A percentile compares a stretch with the other conserved stretches of the same genome.
These are phyloP conservation scores for Jacaranda mimosifolia DNA, from an alignment of 257 asterid species.

Conservation along the genomic window DNA sequence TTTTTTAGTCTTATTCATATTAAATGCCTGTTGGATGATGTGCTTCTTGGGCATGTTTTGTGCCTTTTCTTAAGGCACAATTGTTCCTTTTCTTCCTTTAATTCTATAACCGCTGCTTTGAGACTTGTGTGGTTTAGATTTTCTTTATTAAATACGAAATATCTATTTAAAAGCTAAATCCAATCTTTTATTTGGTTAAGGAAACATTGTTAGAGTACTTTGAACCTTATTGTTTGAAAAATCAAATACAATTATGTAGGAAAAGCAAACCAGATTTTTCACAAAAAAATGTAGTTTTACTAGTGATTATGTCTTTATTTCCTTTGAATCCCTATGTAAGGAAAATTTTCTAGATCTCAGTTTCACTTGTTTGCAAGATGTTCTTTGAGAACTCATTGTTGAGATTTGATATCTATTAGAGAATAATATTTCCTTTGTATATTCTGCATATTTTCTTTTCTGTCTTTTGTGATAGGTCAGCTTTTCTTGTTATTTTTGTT, in stretches of 20 bases:
- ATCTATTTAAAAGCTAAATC: neutral
- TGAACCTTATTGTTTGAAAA: conserved; percentile 11
- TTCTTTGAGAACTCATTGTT: neutral
- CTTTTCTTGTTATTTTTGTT: no score
- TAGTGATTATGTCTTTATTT: neutral
- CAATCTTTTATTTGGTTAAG: neutral
- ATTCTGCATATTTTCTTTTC: no score
- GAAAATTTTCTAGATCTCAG: neutral
- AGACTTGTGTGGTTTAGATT: neutral
- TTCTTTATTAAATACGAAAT: neutral
- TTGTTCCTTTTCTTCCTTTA: no score
- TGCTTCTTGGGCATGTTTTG: no score
- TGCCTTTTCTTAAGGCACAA: no score
- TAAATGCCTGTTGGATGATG: no score
- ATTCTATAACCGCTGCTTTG: neutral
- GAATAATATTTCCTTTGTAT: no score
- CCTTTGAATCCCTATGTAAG: neutral
- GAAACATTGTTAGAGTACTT: neutral
- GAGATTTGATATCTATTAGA: neutral
- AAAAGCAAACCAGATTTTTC: neutral
- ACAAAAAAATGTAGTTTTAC: neutral
- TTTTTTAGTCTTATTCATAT: no score
- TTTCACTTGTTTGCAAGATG: conserved; percentile 6
- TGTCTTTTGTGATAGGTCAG: no score
- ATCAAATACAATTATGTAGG: neutral